Percentiles rank a stretch among this genome's conserved stretches.
Conservation (phyloP, 805 yeast species). For the Pichia occidentalis region DNA sequence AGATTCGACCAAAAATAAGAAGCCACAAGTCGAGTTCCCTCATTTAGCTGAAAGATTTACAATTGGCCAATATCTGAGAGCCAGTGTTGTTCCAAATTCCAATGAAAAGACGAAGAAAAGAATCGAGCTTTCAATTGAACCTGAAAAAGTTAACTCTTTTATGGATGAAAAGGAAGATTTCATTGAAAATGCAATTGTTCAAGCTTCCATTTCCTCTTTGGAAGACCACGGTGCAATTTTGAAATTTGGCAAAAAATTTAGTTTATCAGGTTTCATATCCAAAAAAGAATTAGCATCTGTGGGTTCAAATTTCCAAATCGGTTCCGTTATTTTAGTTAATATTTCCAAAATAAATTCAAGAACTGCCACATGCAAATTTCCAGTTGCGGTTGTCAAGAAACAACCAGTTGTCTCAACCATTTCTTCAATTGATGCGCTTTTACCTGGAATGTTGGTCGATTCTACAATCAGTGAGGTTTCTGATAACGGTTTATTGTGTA, state of each 20-base stretch:
- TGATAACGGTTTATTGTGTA: constrained; percentile 60
- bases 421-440: constrained; percentile 69
- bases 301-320: constrained; percentile 30
- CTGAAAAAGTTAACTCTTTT: constrained; percentile 57
- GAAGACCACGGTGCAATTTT: constrained; percentile 91
- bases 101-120: constrained; percentile 44
- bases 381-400: constrained; percentile 38
- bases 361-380: constrained; percentile 49
- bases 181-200: constrained; percentile 55
- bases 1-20: constrained; percentile 29
- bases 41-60: constrained; percentile 46
- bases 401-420: constrained; percentile 47
- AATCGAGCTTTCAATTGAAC: constrained; percentile 68
- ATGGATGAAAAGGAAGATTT: constrained; percentile 61
- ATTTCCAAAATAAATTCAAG: constrained; percentile 49
- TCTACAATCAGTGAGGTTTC: constrained; percentile 58
- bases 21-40: constrained; percentile 43
- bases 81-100: constrained; percentile 53
- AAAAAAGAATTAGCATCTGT: constrained; percentile 48
- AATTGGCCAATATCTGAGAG: constrained; percentile 83
- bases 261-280: constrained; percentile 65
- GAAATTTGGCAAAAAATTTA: constrained; percentile 52
- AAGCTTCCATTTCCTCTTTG: constrained; percentile 67
- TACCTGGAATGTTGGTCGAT: constrained; percentile 81
- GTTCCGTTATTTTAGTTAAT: constrained; percentile 64